Percentiles rank a stretch among this genome's conserved stretches.
These are phyloP conservation scores for Musa acuminata DNA, from an alignment of 176 grass and related monocot species.

Conservation along the genomic window DNA sequence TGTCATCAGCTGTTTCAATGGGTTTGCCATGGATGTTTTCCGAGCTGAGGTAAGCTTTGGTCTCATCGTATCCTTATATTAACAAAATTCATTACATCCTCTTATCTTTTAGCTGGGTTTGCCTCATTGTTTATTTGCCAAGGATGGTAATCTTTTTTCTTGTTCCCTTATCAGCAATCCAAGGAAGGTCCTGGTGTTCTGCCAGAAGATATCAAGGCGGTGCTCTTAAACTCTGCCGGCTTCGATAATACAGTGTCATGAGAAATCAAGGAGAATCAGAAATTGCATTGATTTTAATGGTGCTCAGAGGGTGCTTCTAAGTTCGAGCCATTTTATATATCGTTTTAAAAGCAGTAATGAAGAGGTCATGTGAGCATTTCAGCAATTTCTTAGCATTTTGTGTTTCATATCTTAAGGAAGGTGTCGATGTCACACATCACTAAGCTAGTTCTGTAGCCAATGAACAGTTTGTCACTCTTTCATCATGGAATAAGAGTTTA, in stretches of 20 bases:
- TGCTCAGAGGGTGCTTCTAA: neutral
- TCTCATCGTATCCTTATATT: neutral
- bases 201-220: slow-evolving; percentile 85
- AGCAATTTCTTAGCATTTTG: neutral
- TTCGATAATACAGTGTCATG: slow-evolving; percentile 39
- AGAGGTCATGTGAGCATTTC: neutral
- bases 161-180: slow-evolving; percentile 53
- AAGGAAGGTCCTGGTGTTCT: slow-evolving; percentile 60
- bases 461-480: neutral
- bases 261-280: neutral
- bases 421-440: neutral
- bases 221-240: slow-evolving; percentile 68
- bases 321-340: too few relatives aligned
- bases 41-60: slow-evolving; percentile 63
- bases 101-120: neutral
- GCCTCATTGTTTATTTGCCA: neutral
- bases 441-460: neutral
- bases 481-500: neutral
- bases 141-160: neutral
- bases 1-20: slow-evolving; percentile 95
- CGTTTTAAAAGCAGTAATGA: neutral
- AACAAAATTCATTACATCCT: neutral
- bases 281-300: neutral
- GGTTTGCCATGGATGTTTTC: slow-evolving; percentile 82
- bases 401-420: neutral